Conservation (phyloP, 768 basidiomycete genomes). For the Podaxis sp. region DNA sequence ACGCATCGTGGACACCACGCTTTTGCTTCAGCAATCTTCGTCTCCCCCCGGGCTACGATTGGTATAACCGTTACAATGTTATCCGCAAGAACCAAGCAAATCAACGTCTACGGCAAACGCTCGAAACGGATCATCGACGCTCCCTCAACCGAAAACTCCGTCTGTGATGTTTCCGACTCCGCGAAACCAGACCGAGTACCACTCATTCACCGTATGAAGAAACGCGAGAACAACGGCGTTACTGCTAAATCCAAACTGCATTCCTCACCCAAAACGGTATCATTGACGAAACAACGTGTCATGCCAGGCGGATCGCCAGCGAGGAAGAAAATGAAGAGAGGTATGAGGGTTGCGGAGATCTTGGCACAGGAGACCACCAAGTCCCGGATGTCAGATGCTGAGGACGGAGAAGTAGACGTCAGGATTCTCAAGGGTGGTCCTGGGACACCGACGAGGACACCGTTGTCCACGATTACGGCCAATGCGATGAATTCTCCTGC, state of each 20-base stretch:
- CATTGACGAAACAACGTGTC: slow-evolving; percentile 12
- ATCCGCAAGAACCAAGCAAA: slow-evolving; percentile 61
- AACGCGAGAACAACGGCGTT: slow-evolving; percentile 15
- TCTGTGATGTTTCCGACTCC: slow-evolving; percentile 46
- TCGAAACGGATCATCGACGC: slow-evolving; percentile 57
- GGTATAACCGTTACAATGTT: slow-evolving; percentile 42
- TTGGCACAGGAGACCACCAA: slow-evolving; percentile 5
- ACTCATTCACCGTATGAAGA: slow-evolving; percentile 20
- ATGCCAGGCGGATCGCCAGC: not conserved
- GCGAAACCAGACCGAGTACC: slow-evolving; percentile 23
- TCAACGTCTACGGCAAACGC: slow-evolving; percentile 66
- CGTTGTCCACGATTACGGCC: slow-evolving; percentile 4
- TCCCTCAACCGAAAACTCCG: slow-evolving; percentile 32
- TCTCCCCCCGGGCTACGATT: slow-evolving; percentile 21
- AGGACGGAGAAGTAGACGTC: not conserved
- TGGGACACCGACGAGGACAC: not conserved
- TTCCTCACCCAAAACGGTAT: slow-evolving; percentile 12
- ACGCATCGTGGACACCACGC: slow-evolving; percentile 13
- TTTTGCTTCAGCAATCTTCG: slow-evolving; percentile 9
- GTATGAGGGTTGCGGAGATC: slow-evolving; percentile 6
- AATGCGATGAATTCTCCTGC: slow-evolving; percentile 28
- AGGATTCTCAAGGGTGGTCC: not conserved
- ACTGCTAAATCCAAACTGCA: slow-evolving; percentile 4
- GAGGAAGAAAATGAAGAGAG: slow-evolving; percentile 1
- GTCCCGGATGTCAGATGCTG: not conserved